These are phyloP conservation scores for Radiomyces spectabilis DNA, from an alignment of 192 early-diverging fungal species.

Conservation along the genomic window DNA sequence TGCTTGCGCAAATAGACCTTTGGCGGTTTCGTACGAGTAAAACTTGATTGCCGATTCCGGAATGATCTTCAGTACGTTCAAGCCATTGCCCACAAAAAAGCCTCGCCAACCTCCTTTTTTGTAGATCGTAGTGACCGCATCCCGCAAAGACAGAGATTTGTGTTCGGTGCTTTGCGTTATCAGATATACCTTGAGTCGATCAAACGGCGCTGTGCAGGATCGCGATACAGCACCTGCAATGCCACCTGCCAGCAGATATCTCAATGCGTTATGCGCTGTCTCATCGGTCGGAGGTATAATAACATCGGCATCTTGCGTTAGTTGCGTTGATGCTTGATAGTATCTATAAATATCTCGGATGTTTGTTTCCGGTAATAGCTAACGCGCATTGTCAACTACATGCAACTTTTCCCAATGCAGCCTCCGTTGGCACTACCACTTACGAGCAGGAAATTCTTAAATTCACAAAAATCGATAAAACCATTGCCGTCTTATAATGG, in stretches of 20 bases:
- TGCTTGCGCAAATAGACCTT: slow-evolving; percentile 32
- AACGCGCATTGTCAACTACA: too few species aligned
- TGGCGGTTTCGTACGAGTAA: slow-evolving; percentile 58
- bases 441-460: slow-evolving; percentile 54
- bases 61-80: slow-evolving; percentile 69
- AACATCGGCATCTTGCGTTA: slow-evolving; percentile 60
- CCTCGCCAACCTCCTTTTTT: slow-evolving; percentile 52
- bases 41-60: slow-evolving; percentile 75
- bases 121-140: slow-evolving; percentile 48
- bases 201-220: slow-evolving; percentile 64
- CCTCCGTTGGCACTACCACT: too few species aligned
- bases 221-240: slow-evolving; percentile 65
- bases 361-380: slow-evolving; percentile 52
- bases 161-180: slow-evolving; percentile 28
- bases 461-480: slow-evolving; percentile 54
- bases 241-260: slow-evolving; percentile 62
- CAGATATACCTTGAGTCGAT: slow-evolving; percentile 58
- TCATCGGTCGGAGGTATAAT: slow-evolving; percentile 46
- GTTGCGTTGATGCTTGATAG: slow-evolving; percentile 46
- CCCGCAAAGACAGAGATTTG: slow-evolving; percentile 1
- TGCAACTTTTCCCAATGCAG: too few species aligned
- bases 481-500: slow-evolving; percentile 39
- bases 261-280: slow-evolving; percentile 32
- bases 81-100: slow-evolving; percentile 72
- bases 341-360: slow-evolving; percentile 55